Percentiles rank a stretch among this genome's conserved stretches.
Conservation (phyloP, 2,329 filamentous ascomycete genomes). For the Colletotrichum cordylinicola region DNA sequence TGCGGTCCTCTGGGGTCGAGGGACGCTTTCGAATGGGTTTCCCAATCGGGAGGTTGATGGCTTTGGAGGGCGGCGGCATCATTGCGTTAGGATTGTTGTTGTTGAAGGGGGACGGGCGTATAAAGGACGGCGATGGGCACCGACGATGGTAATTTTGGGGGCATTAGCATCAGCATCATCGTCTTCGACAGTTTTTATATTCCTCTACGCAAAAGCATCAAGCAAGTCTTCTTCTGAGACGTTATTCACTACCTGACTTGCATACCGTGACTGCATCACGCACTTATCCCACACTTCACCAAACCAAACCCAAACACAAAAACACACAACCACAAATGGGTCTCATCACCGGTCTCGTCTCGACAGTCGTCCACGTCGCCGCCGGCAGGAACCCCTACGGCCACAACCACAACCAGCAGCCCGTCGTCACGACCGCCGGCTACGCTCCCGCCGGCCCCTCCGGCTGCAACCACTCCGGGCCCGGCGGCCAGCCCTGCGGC, state of each 20-base stretch:
- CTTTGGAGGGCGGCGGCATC: neutral
- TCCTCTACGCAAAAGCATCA: neutral
- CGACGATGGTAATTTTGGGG: accelerated
- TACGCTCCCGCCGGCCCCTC: neutral
- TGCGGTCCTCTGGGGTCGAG: neutral
- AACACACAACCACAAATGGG: neutral
- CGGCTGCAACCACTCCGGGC: neutral
- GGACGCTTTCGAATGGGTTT: constrained; percentile 13
- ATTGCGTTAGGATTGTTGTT: neutral
- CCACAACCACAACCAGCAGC: neutral
- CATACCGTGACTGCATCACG: neutral
- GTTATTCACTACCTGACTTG: neutral
- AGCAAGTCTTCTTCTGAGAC: neutral
- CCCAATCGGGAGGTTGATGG: neutral
- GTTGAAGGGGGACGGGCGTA: neutral
- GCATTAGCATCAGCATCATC: neutral
- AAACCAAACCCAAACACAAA: neutral
- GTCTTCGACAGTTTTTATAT: neutral
- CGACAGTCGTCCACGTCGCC: constrained; percentile 15
- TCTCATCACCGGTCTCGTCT: constrained; percentile 21
- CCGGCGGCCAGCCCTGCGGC: constrained; percentile 6
- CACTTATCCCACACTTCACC: neutral
- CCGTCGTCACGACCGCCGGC: neutral
- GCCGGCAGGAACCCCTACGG: constrained; percentile 16
- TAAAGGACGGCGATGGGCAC: neutral